Evolutionary conservation across 768 basidiomycete genomes (phyloP).

Genomic region (Mycena venus): DNA sequence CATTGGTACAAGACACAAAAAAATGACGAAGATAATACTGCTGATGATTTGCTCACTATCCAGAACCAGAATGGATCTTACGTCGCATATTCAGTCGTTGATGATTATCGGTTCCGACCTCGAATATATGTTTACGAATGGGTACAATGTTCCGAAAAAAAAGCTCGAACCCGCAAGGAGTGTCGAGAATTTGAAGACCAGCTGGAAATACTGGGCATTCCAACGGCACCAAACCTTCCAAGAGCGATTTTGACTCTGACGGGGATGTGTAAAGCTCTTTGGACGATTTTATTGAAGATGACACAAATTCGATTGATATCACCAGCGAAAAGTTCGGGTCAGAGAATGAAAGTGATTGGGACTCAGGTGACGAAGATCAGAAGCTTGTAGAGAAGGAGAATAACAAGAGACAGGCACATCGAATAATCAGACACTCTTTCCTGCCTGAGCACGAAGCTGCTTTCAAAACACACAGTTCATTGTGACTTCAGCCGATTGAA

Average conservation of each 20-base stretch:
- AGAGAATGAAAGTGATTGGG: not conserved
- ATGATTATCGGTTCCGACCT: not conserved
- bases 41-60: not conserved
- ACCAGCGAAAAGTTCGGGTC: too few species aligned
- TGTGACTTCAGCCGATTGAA: conserved; percentile 32
- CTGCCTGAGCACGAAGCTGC: not conserved
- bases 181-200: not conserved
- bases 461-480: not conserved
- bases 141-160: not conserved
- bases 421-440: not conserved
- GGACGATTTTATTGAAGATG: too few species aligned
- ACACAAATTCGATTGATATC: too few species aligned
- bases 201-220: too few species aligned
- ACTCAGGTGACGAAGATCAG: not conserved
- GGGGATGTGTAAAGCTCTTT: too few species aligned
- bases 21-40: not conserved
- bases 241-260: too few species aligned
- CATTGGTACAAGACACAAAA: too few species aligned
- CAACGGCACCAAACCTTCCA: too few species aligned
- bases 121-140: not conserved
- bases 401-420: not conserved
- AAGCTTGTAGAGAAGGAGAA: not conserved
- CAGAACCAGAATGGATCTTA: not conserved
- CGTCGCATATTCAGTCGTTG: not conserved
- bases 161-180: not conserved